These are phyloP conservation scores for Ampelomyces quisqualis DNA, from an alignment of 2,329 filamentous ascomycete genomes.

Conservation along the genomic window DNA sequence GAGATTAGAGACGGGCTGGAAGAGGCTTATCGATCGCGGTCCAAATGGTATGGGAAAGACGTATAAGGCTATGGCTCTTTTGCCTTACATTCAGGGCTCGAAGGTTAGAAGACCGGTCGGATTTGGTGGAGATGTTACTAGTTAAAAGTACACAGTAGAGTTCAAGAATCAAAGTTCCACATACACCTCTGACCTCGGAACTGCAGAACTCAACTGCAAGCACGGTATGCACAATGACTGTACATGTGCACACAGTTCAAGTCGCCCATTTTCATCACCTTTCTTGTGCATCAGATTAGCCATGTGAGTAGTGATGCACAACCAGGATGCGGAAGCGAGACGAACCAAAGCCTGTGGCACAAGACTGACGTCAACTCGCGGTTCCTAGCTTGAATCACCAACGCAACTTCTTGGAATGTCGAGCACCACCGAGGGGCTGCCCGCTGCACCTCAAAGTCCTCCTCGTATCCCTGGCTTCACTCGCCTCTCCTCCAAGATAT, in stretches of 20 bases:
- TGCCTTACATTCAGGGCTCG: slow-evolving; percentile 68
- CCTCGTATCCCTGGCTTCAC: slow-evolving; percentile 22
- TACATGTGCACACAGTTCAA: background rate
- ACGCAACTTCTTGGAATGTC: slow-evolving; percentile 30
- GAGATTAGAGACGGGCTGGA: slow-evolving; percentile 73
- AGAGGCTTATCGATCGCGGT: slow-evolving; percentile 77
- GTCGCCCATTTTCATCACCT: slow-evolving; percentile 2
- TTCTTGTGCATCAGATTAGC: slow-evolving; percentile 13
- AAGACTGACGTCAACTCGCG: slow-evolving; percentile 3
- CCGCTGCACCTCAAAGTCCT: slow-evolving; percentile 1
- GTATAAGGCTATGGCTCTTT: slow-evolving; percentile 88
- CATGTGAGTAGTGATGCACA: slow-evolving; percentile 17
- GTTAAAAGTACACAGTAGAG: background rate
- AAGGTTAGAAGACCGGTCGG: slow-evolving; percentile 74
- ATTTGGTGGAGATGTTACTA: slow-evolving; percentile 69
- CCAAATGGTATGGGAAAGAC: slow-evolving; percentile 88
- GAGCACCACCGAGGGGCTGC: slow-evolving; percentile 9
- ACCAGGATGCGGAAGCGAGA: slow-evolving; percentile 7
- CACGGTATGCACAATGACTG: background rate
- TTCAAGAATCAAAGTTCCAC: background rate
- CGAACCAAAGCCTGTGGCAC: background rate
- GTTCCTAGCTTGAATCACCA: slow-evolving; percentile 24
- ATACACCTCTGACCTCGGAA: background rate
- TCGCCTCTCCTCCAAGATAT: slow-evolving; percentile 19
- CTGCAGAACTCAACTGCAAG: background rate